Evolutionary conservation across 805 yeast genomes (phyloP).

Genomic region (Pichia phayaonensis): DNA sequence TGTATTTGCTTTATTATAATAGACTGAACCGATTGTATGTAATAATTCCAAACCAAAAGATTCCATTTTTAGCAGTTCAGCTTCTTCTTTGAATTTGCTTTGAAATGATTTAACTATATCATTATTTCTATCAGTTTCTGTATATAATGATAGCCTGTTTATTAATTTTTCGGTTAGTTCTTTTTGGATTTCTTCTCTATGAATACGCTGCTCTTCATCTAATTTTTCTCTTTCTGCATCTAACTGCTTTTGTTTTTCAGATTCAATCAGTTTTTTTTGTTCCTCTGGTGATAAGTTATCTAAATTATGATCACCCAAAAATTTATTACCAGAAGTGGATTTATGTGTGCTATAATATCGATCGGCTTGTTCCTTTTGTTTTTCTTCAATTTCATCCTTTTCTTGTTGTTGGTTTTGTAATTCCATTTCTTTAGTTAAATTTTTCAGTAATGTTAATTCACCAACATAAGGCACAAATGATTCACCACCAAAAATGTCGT

Average conservation of each 20-base stretch:
- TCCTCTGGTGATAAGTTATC: conserved; percentile 22
- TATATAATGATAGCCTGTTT: conserved; percentile 35
- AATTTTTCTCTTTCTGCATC: conserved; percentile 52
- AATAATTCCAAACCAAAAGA: conserved; percentile 89
- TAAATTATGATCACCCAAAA: conserved; percentile 22
- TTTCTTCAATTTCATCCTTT: conserved; percentile 32
- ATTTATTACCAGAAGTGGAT: neutral
- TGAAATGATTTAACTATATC: conserved; percentile 54
- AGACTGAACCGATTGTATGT: conserved; percentile 75
- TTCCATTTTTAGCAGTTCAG: conserved; percentile 83
- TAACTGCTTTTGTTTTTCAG: conserved; percentile 28
- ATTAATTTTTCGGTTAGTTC: conserved; percentile 45
- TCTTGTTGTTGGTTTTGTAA: conserved; percentile 29
- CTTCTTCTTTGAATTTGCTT: conserved; percentile 48
- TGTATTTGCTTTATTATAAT: conserved; percentile 66
- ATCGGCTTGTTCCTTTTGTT: conserved; percentile 41
- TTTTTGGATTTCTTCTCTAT: conserved; percentile 44
- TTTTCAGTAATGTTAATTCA: conserved; percentile 61
- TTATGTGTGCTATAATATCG: conserved; percentile 3
- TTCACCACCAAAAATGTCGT: conserved; percentile 78
- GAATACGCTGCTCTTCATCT: conserved; percentile 69
- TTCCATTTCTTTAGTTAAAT: conserved; percentile 49
- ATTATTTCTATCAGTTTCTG: conserved; percentile 53
- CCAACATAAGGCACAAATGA: conserved; percentile 75
- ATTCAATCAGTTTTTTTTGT: conserved; percentile 22